Percentiles rank a stretch among this genome's conserved stretches.
Conservation (phyloP, 1,139 yeast species). For the Debaryomyces fabryi region DNA sequence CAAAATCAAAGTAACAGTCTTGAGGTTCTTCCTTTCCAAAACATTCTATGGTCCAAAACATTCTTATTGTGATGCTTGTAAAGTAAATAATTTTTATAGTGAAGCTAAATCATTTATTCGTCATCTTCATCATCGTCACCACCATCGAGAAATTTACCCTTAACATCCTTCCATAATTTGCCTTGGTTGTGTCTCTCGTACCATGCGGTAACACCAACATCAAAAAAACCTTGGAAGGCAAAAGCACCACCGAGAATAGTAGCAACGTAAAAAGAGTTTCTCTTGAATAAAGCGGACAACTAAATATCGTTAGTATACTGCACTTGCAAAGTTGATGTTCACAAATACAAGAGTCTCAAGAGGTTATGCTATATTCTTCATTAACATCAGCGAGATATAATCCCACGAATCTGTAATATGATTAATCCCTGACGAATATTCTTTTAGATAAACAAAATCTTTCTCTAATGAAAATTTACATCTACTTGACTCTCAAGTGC, state of each 20-base stretch:
- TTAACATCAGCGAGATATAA: not conserved
- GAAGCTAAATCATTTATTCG: slow-evolving; percentile 17
- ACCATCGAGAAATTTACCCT: slow-evolving; percentile 60
- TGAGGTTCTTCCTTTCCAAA: not conserved
- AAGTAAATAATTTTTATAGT: not conserved
- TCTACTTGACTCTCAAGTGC: not conserved
- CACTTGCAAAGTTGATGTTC: not conserved
- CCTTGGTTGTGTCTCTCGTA: slow-evolving; percentile 91
- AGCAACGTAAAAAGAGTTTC: slow-evolving; percentile 91
- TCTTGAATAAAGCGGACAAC: slow-evolving; percentile 67
- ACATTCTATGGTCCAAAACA: not conserved
- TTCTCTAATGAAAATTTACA: not conserved
- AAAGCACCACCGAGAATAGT: slow-evolving; percentile 86
- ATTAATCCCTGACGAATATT: not conserved
- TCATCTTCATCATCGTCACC: slow-evolving; percentile 65
- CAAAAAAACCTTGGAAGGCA: slow-evolving; percentile 85
- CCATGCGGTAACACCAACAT: slow-evolving; percentile 74
- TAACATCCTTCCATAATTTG: slow-evolving; percentile 96
- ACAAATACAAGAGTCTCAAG: not conserved
- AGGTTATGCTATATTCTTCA: not conserved
- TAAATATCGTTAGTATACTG: slow-evolving; percentile 19
- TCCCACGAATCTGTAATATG: not conserved
- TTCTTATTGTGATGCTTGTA: slow-evolving; percentile 3
- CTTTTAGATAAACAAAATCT: not conserved
- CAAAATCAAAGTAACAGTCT: not conserved